phyloP scores from a whole-genome alignment of 495 filamentous ascomycete genomes.

The Xylaria telfairii region DNA sequence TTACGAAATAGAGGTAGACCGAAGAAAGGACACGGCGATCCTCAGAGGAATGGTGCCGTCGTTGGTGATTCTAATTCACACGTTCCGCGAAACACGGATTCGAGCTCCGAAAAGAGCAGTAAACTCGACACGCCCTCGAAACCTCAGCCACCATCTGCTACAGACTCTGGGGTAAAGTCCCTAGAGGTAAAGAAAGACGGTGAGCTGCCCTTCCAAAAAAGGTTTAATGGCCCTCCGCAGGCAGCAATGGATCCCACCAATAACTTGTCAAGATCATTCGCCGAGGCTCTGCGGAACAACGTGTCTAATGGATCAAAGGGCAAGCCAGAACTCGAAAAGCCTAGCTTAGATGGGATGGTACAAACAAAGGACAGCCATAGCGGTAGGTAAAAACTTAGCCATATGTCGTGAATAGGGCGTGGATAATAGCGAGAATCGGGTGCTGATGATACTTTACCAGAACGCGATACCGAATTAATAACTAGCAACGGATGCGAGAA shows the following conservation, averaged over 20 bases:
- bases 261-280: slow-evolving; percentile 6
- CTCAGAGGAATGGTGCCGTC: background rate
- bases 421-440: background rate
- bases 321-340: slow-evolving; percentile 7
- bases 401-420: background rate
- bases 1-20: slow-evolving; percentile 13
- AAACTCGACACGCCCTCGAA: slow-evolving; percentile 3
- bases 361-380: background rate
- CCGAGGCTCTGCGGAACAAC: background rate
- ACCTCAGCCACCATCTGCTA: background rate
- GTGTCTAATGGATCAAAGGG: slow-evolving; percentile 27
- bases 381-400: slow-evolving; percentile 3
- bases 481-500: background rate
- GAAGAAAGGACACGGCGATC: background rate
- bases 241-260: background rate
- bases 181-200: slow-evolving; percentile 19
- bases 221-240: background rate
- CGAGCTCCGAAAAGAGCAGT: background rate
- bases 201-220: slow-evolving; percentile 20
- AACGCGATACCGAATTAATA: background rate
- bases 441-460: background rate
- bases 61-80: background rate
- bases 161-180: slow-evolving; percentile 1
- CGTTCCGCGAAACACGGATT: background rate
- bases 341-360: background rate